A percentile compares a stretch with the other conserved stretches of the same genome.
phyloP scores from a whole-genome alignment of 2,329 filamentous ascomycete genomes.

The Albophoma yamanashiensis region DNA sequence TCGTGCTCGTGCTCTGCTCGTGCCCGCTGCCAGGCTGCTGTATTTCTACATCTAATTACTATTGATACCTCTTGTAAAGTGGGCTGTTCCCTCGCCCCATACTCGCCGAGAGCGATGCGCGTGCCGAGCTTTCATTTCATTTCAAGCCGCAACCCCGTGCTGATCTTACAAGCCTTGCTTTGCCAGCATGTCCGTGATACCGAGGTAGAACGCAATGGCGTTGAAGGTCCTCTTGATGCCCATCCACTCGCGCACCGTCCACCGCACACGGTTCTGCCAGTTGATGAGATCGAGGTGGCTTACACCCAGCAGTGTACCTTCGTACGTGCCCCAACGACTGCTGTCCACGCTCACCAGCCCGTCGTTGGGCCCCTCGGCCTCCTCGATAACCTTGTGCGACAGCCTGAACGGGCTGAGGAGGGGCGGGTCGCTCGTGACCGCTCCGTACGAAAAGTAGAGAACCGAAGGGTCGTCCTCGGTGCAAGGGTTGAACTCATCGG shows the following conservation, averaged over 20 bases:
- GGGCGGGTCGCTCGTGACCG: slow-evolving; percentile 35
- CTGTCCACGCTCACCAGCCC: slow-evolving; percentile 57
- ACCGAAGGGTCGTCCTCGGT: slow-evolving; percentile 42
- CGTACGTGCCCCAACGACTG: slow-evolving; percentile 51
- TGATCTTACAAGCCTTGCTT: slow-evolving; percentile 45
- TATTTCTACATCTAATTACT: slow-evolving; percentile 11
- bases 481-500: slow-evolving; percentile 44
- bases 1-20: not conserved
- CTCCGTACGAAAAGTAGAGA: slow-evolving; percentile 53
- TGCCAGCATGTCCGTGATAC: slow-evolving; percentile 59
- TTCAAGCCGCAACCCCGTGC: not conserved
- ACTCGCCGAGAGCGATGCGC: not conserved
- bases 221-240: slow-evolving; percentile 51
- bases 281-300: slow-evolving; percentile 58
- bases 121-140: not conserved
- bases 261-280: slow-evolving; percentile 52
- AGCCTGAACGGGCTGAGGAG: slow-evolving; percentile 53
- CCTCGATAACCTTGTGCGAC: slow-evolving; percentile 38
- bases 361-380: slow-evolving; percentile 50
- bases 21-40: slow-evolving; percentile 10
- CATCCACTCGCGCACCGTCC: slow-evolving; percentile 39
- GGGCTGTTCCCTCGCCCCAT: not conserved
- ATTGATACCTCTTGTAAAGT: slow-evolving; percentile 10
- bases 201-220: slow-evolving; percentile 56
- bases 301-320: slow-evolving; percentile 50